A percentile compares a stretch with the other conserved stretches of the same genome.
Evolutionary conservation across 345 rosid genomes (phyloP).

Genomic region (Heritiera littoralis): DNA sequence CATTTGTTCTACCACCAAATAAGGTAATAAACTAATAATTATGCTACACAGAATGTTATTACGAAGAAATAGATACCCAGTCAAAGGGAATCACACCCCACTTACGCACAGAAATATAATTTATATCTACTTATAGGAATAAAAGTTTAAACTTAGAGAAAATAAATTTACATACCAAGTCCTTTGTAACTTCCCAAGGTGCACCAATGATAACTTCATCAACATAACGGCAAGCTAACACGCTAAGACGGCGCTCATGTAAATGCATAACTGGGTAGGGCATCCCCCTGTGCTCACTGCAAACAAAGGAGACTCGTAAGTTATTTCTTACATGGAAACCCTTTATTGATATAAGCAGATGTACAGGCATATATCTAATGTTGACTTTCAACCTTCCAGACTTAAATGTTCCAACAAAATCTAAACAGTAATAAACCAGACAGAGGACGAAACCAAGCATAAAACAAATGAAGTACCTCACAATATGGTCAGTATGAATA

Average conservation of each 20-base stretch:
- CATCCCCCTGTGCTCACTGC: conserved; percentile 77
- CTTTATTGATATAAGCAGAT: not conserved
- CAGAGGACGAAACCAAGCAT: not conserved
- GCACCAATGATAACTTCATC: conserved; percentile 99
- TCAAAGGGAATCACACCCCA: not conserved
- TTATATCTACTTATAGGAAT: not conserved
- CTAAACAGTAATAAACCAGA: not conserved
- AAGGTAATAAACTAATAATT: not conserved
- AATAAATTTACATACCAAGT: conserved; percentile 56
- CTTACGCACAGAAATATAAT: not conserved
- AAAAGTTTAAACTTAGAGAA: not conserved
- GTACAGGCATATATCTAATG: not conserved
- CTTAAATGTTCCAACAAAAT: not conserved
- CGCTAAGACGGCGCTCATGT: conserved; percentile 89
- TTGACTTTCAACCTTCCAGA: not conserved
- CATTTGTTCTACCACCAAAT: not conserved
- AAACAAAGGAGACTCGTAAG: conserved; percentile 16
- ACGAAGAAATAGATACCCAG: not conserved
- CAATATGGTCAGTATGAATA: conserved; percentile 76
- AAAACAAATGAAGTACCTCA: conserved; percentile 54
- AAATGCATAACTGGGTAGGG: conserved; percentile 85
- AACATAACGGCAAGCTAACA: conserved; percentile 89
- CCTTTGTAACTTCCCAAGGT: conserved; percentile 89
- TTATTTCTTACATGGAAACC: conserved; percentile 3
- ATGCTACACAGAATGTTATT: not conserved